Evolutionary conservation across 768 basidiomycete species (phyloP).

Genomic region (Imleria badia): DNA sequence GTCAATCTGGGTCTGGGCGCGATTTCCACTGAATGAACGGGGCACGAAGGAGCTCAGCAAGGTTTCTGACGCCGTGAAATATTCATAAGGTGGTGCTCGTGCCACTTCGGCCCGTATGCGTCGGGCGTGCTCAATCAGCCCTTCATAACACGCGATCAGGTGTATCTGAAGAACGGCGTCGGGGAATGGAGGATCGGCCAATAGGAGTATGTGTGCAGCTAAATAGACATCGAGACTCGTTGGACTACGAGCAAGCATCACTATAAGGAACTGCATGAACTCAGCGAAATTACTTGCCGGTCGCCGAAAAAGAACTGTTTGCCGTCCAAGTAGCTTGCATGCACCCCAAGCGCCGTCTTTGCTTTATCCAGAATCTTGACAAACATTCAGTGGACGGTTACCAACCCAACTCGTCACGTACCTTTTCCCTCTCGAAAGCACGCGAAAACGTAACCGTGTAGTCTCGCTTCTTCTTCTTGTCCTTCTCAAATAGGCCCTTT

Average conservation of each 20-base stretch:
- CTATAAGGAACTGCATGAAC: neutral
- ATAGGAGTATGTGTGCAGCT: slow-evolving; percentile 66
- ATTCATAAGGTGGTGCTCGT: slow-evolving; percentile 25
- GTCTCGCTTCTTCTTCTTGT: slow-evolving; percentile 34
- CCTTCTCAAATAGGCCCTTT: slow-evolving; percentile 33
- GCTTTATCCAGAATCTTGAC: slow-evolving; percentile 62
- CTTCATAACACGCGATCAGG: slow-evolving; percentile 54
- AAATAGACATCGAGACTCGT: slow-evolving; percentile 64
- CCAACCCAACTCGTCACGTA: neutral
- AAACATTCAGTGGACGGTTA: slow-evolving; percentile 3
- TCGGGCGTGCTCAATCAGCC: slow-evolving; percentile 57
- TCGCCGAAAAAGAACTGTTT: slow-evolving; percentile 53
- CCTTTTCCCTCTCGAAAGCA: slow-evolving; percentile 68
- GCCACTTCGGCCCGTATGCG: slow-evolving; percentile 41
- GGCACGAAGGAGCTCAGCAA: slow-evolving; percentile 41
- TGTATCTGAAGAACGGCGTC: slow-evolving; percentile 58
- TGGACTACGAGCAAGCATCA: slow-evolving; percentile 39
- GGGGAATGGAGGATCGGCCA: slow-evolving; percentile 58
- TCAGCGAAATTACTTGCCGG: slow-evolving; percentile 35
- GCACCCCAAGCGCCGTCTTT: slow-evolving; percentile 53
- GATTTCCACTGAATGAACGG: slow-evolving; percentile 20
- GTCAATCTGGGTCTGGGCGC: slow-evolving; percentile 20
- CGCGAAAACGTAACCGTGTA: slow-evolving; percentile 44
- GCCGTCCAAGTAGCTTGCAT: slow-evolving; percentile 52
- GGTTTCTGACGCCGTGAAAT: slow-evolving; percentile 18